These are phyloP conservation scores for Sporothrix luriei DNA, from an alignment of 2,329 filamentous ascomycete genomes.

Conservation along the genomic window DNA sequence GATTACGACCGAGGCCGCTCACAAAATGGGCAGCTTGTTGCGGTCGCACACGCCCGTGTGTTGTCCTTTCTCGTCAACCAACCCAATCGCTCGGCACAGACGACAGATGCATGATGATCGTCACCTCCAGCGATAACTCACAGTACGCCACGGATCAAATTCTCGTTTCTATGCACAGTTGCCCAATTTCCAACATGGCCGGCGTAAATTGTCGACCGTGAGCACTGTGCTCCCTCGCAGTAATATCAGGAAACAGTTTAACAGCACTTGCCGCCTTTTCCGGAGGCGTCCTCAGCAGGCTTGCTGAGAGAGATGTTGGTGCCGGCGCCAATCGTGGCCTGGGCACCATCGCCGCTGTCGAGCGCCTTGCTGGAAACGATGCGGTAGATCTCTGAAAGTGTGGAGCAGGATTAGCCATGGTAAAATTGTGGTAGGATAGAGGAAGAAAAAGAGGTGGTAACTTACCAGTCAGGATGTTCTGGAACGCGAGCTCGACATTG, in stretches of 20 bases:
- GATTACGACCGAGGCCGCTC: slow-evolving; percentile 7
- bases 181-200: slow-evolving; percentile 26
- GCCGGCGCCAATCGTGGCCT: slow-evolving; percentile 77
- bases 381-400: slow-evolving; percentile 90
- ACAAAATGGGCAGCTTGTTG: background rate
- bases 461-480: slow-evolving; percentile 97
- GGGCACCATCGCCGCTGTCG: slow-evolving; percentile 80
- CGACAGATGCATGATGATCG: slow-evolving; percentile 23
- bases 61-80: background rate
- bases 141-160: slow-evolving; percentile 32
- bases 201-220: background rate
- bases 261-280: slow-evolving; percentile 82
- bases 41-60: background rate
- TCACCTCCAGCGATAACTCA: slow-evolving; percentile 30
- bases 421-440: background rate
- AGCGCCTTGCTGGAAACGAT: slow-evolving; percentile 98
- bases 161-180: slow-evolving; percentile 26
- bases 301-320: slow-evolving; percentile 86
- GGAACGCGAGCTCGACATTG: slow-evolving; percentile 98
- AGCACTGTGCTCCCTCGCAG: background rate
- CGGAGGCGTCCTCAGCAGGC: slow-evolving; percentile 72
- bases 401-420: background rate
- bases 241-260: slow-evolving; percentile 48
- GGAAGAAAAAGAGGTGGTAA: slow-evolving; percentile 28
- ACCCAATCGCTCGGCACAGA: background rate